Evolutionary conservation across 805 yeast species (phyloP), one percentile per base, ranked within the genome.

Genomic region (Wickerhamomyces ciferrii): DNA sequence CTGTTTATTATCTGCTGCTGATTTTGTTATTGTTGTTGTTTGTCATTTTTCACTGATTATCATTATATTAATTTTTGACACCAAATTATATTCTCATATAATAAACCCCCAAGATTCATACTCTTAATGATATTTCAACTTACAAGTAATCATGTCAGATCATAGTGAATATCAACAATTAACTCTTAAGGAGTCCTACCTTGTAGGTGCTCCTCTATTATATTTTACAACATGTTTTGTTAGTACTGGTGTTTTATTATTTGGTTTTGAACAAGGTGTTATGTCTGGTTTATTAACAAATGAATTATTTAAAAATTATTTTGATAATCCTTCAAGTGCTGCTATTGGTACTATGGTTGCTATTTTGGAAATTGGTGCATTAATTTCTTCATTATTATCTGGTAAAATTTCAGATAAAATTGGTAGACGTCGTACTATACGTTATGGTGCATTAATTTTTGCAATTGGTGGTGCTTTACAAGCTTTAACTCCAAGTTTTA

Each of bases 181-280:
- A n/a, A 42, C 47, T 25, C 50, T 59, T 34, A 53, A 55, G 46
- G 56, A 54, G 41, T 48, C 54, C 27, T 47, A 51, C 17, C 51
- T 59, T 18, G 62, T 58, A 19, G 63, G 63, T 5, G 55, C 57
- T 31, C 62, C 61, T 1, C 48, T 59, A 2, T 44, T 59, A 3
- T 59, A 59, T 42, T 59, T 59, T 53, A 59, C 63, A 10, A 56
- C 62, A 2, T 50, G 55, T 20, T 58, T 59, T 36, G 63, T 59
- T 14, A 55, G 60, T 17, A 49, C 54, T 2, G 63, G 61, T 5
- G 63, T 59, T 4, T 82, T 86, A 44, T 69, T 86, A 21, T 86
- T 86, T 55, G 94, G 94, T 3, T 86, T 83, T 62, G 91, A 84
- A 60, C 90, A 90, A 66, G 97, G 97, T 48, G 96, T 89, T 42